These are phyloP conservation scores for Parastagonospora avenae DNA, from an alignment of 2,329 filamentous ascomycete genomes.

Conservation along the genomic window DNA sequence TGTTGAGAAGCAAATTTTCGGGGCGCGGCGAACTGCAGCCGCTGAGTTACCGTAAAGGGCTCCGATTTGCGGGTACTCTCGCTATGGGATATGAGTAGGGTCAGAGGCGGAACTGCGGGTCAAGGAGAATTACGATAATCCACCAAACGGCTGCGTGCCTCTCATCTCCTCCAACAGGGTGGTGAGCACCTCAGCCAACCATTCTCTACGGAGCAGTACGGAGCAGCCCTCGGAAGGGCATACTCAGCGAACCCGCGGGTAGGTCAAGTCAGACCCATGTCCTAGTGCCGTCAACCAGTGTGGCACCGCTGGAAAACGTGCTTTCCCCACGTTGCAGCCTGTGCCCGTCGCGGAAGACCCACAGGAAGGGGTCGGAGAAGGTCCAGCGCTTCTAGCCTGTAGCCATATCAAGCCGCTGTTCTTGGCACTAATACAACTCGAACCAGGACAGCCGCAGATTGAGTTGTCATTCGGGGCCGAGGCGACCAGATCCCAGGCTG, in stretches of 20 bases:
- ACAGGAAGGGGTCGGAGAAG: slow-evolving; percentile 17
- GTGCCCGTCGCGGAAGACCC: slow-evolving; percentile 32
- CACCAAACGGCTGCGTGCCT: slow-evolving; percentile 2
- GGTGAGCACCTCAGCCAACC: slow-evolving; percentile 7
- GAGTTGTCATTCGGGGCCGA: slow-evolving; percentile 11
- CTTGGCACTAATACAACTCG: slow-evolving; percentile 18
- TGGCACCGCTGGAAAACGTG: slow-evolving; percentile 33
- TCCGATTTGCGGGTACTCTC: slow-evolving; percentile 25
- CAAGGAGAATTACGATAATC: not conserved
- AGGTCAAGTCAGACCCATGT: slow-evolving; percentile 11
- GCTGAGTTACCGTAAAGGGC: slow-evolving; percentile 17
- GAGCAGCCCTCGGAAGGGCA: slow-evolving; percentile 6
- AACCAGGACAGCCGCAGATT: slow-evolving; percentile 11
- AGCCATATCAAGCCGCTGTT: slow-evolving; percentile 7
- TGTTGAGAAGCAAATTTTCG: slow-evolving; percentile 23
- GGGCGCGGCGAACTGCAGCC: slow-evolving; percentile 23
- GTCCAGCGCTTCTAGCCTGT: slow-evolving; percentile 28
- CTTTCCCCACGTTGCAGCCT: slow-evolving; percentile 41
- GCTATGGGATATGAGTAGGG: slow-evolving; percentile 7
- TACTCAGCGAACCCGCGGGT: slow-evolving; percentile 16
- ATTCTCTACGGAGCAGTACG: slow-evolving; percentile 4
- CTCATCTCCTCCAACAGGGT: slow-evolving; percentile 13
- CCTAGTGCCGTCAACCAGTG: slow-evolving; percentile 22
- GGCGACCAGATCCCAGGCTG: slow-evolving; percentile 17
- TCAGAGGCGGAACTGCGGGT: slow-evolving; percentile 14